Conservation (phyloP, 768 basidiomycete genomes). For the Multifurca ochricompacta region DNA sequence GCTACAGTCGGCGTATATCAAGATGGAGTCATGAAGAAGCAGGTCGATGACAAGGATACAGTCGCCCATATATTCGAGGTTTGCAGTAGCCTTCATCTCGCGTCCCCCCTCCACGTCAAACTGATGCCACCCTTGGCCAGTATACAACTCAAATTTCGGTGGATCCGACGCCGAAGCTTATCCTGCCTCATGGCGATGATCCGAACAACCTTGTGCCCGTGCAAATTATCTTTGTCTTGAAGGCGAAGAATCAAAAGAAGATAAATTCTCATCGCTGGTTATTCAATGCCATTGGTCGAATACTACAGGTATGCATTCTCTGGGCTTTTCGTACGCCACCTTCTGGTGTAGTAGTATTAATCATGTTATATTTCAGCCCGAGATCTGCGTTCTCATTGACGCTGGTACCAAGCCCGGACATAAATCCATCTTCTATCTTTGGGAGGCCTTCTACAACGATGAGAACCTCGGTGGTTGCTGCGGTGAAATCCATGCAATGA, state of each 20-base stretch:
- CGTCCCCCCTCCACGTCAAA: slow-evolving; percentile 3
- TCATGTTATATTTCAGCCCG: slow-evolving; percentile 47
- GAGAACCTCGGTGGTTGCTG: slow-evolving; percentile 77
- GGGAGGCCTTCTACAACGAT: slow-evolving; percentile 87
- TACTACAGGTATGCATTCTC: slow-evolving; percentile 49
- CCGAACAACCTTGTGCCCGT: slow-evolving; percentile 91
- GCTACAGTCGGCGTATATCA: slow-evolving; percentile 91
- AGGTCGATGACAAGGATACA: slow-evolving; percentile 80
- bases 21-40: slow-evolving; percentile 93
- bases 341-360: neutral
- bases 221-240: slow-evolving; percentile 84
- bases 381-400: slow-evolving; percentile 87
- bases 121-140: slow-evolving; percentile 33
- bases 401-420: slow-evolving; percentile 96
- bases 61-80: slow-evolving; percentile 96
- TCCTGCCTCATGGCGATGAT: slow-evolving; percentile 84
- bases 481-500: slow-evolving; percentile 96
- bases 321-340: slow-evolving; percentile 10
- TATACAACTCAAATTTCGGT: slow-evolving; percentile 97
- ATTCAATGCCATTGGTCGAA: slow-evolving; percentile 86
- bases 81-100: neutral
- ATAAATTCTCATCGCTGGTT: slow-evolving; percentile 95
- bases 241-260: slow-evolving; percentile 94
- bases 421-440: slow-evolving; percentile 92
- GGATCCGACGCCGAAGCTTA: slow-evolving; percentile 81